These are phyloP conservation scores for Marasmius tenuissimus DNA, from an alignment of 1,284 basidiomycete species.

Conservation along the genomic window DNA sequence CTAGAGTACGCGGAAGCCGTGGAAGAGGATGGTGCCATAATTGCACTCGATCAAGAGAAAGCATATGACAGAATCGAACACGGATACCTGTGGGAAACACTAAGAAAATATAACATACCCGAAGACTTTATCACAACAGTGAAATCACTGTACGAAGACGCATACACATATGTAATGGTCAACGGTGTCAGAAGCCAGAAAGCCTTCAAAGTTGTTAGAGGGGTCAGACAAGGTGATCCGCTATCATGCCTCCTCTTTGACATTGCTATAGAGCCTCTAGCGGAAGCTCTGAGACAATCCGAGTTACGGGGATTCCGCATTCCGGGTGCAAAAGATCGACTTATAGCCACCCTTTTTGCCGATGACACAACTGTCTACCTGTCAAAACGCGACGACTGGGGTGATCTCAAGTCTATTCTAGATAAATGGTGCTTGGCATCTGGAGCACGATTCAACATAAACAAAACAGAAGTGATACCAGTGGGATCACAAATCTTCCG, in stretches of 20 bases:
- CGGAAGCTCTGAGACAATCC: background rate
- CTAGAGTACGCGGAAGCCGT: constrained; percentile 18
- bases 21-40: constrained; percentile 16
- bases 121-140: constrained; percentile 14
- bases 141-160: constrained; percentile 18
- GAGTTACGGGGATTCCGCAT: background rate
- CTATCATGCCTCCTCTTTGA: constrained; percentile 24
- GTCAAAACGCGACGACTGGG: background rate
- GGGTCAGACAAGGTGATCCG: constrained; percentile 22
- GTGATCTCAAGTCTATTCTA: background rate
- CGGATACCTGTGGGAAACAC: constrained; percentile 17
- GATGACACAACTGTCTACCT: background rate
- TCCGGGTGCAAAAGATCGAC: background rate
- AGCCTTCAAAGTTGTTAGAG: background rate
- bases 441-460: background rate
- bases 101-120: constrained; percentile 14
- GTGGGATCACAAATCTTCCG: background rate
- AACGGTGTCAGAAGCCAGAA: constrained; percentile 17
- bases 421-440: background rate
- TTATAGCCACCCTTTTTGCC: background rate
- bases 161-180: constrained; percentile 15
- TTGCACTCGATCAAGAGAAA: constrained; percentile 5
- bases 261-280: background rate
- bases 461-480: background rate
- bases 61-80: constrained; percentile 5